Conservation (phyloP, 2,329 filamentous ascomycete genomes). For the Cercospora sp. region DNA sequence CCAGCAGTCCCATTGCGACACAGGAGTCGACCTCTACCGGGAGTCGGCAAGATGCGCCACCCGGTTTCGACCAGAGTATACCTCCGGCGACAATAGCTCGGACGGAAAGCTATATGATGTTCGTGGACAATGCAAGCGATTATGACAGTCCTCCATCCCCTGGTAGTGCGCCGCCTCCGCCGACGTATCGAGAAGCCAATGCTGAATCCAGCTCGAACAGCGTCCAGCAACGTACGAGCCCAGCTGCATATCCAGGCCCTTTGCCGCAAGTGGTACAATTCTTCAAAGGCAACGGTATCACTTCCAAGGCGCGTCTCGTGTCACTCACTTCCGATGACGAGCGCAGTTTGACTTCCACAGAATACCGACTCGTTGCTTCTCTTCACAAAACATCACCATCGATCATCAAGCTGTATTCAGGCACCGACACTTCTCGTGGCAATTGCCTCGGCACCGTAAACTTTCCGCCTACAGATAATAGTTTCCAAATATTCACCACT, state of each 20-base stretch:
- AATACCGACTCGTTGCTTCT: conserved; percentile 8
- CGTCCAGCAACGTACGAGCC: background rate
- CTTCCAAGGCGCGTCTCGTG: conserved; percentile 1
- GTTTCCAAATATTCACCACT: background rate
- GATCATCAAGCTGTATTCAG: conserved; percentile 9
- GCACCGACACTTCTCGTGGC: background rate
- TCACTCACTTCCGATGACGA: background rate
- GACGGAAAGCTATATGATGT: background rate
- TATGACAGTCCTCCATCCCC: background rate
- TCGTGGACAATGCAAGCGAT: background rate
- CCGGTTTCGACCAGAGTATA: background rate
- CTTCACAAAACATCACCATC: conserved; percentile 12
- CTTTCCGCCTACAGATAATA: background rate
- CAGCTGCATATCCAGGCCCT: background rate
- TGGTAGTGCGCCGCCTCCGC: background rate
- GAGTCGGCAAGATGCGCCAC: background rate
- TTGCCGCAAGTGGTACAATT: background rate
- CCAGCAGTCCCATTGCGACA: background rate
- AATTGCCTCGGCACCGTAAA: background rate
- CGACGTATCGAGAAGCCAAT: background rate
- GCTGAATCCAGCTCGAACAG: background rate
- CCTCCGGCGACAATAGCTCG: background rate
- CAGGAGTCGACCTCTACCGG: background rate
- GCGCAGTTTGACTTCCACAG: background rate
- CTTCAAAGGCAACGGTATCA: conserved; percentile 14